Conservation (phyloP, 805 yeast genomes). For the Metschnikowia dekortorum region DNA sequence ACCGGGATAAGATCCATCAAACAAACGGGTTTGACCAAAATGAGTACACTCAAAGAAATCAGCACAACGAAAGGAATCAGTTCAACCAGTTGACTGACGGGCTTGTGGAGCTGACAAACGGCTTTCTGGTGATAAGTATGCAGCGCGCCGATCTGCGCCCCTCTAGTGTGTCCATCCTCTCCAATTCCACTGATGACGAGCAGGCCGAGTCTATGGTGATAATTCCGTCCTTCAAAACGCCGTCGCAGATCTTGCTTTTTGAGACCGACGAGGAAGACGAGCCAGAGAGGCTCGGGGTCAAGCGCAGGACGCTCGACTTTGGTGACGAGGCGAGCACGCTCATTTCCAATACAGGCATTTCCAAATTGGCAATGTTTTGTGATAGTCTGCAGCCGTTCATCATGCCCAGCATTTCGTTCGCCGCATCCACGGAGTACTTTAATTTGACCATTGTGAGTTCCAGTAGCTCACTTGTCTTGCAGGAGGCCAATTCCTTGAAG, state of each 20-base stretch:
- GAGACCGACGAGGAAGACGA: conserved; percentile 40
- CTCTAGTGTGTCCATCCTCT: conserved; percentile 21
- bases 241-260: conserved; percentile 33
- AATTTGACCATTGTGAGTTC: conserved; percentile 24
- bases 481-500: conserved; percentile 18
- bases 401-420: conserved; percentile 34
- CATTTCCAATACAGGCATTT: background rate
- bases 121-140: background rate
- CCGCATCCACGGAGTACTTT: conserved; percentile 16
- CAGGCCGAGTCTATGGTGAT: conserved; percentile 18
- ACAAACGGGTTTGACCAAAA: no score
- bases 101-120: background rate
- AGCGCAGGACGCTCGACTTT: background rate
- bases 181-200: conserved; percentile 27
- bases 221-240: conserved; percentile 17
- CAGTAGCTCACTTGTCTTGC: conserved; percentile 8
- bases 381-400: conserved; percentile 23
- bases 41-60: no score
- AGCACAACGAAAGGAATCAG: no score
- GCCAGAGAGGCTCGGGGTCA: background rate
- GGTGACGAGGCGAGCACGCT: conserved; percentile 8
- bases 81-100: no score
- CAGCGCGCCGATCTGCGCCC: conserved; percentile 10
- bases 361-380: background rate
- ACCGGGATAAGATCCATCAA: no score